Evolutionary conservation across 2,329 filamentous ascomycete genomes (phyloP), one percentile per base, ranked within the genome.

Genomic region (Nothopassalora personata): DNA sequence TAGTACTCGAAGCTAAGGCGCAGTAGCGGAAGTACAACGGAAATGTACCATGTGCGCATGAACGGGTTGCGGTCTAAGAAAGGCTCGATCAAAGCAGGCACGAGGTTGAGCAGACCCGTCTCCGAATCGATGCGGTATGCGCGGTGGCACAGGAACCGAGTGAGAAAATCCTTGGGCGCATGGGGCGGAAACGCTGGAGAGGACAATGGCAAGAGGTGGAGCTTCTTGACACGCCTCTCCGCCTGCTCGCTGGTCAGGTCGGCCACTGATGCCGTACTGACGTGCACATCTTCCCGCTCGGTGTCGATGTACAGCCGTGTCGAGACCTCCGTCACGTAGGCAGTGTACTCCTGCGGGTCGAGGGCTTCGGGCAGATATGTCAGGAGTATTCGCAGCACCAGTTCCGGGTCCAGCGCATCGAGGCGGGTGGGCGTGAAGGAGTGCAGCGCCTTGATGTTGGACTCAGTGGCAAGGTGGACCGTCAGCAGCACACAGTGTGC

Each of bases 291-390:
- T 46, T 76, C 67, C 27, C 76, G 70, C 66, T 77, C 72, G 45
- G 60, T 56, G 43, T 73, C 68, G 30, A 76, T 72, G 45, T 82
- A 76, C 19, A 80, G 73, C 54, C 76, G 77, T 4, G 76, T 75
- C 45, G 77, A 79, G 60, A 91, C 75, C 54, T 84, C 80, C 66
- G 81, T 74, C 18, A 91, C 69, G 54, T 90, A 82, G 13, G 77
- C 76, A 18, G 83, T 76, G 70, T 92, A 92, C 49, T 78, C 71
- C n/a, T 74, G 74, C 5, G 90, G 85, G 5, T 82, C 82, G 5
- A 85, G 70, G 47, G 82, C 86, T 73, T 93, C 89, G 28, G 91
- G 90, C 0, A 95, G 80, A 70, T 87, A 90, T 19, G 87, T 90
- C 49, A 95, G 80, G 23, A 95, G 75, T 55, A 94, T 85, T 48